Evolutionary conservation across 202 grass and related monocot species (phyloP), one percentile per base, ranked within the genome.

Genomic region (Saccharum hybrid): DNA sequence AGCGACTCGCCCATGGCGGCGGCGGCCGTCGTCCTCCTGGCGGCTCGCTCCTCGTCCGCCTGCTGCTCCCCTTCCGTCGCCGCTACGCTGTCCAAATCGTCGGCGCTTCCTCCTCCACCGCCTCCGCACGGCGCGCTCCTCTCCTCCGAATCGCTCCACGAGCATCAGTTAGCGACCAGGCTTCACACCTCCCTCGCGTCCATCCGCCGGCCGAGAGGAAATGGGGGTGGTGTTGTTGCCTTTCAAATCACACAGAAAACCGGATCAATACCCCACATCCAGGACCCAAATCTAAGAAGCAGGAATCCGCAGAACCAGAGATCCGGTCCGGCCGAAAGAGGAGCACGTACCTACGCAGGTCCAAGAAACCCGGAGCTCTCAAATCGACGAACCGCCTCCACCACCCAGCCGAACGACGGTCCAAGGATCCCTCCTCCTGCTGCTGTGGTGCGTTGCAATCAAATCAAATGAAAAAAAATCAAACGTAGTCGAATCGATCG

Each of bases 1-100:
- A 97, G 88, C 85, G 94, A 83, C 89, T 94, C 94, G 60, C 88
- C 94, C 92, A 94, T 94, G 68, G 67, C 77, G 33, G 74, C 68
- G 66, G 39, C 36, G 39, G 76, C 30, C 77, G 75, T 66, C 56
- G 67, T 68, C 62, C 80, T 81, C 75, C 31, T n/a, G 69, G 49
- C 76, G 73, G 77, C 76, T 37, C 80, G 60, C 81, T 77, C 82
- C 63, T 51, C 74, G 54, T 28, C 83, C 48, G 74, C 65, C 66
- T 78, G 72, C 59, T 39, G 66, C 57, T 67, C 75, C 75, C 75
- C 84, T 75, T 80, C 82, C 82, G 86, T 86, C 71, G 78, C 75
- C 75, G 81, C 82, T 85, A 52, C 74, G 45, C 54, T 84, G 69
- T 6, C 72, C 85, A 43, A 79, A 19, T 34, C 85, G 63, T 68